Evolutionary conservation across 768 basidiomycete species (phyloP).

Genomic region (Lentinula raphanica): DNA sequence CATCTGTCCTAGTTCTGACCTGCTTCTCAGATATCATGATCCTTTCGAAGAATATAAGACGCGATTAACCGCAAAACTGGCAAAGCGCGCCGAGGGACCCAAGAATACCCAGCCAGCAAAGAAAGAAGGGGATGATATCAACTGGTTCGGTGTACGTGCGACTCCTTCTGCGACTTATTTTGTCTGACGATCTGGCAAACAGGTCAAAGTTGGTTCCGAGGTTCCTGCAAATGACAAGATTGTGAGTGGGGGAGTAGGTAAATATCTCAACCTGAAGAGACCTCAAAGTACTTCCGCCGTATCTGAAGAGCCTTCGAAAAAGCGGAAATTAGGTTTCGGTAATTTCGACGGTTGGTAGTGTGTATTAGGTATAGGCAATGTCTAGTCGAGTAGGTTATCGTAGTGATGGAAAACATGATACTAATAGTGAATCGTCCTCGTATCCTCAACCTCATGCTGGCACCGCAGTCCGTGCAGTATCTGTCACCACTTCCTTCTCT

Average conservation of each 20-base stretch:
- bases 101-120: slow-evolving; percentile 29
- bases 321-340: slow-evolving; percentile 85
- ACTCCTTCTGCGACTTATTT: not conserved
- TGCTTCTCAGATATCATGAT: slow-evolving; percentile 69
- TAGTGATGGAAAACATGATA: not conserved
- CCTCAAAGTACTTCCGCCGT: slow-evolving; percentile 22
- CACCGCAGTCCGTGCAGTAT: slow-evolving; percentile 26
- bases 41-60: slow-evolving; percentile 92
- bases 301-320: slow-evolving; percentile 48
- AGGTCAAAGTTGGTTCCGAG: slow-evolving; percentile 62
- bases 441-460: slow-evolving; percentile 20
- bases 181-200: not conserved
- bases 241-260: slow-evolving; percentile 62
- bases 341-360: slow-evolving; percentile 80
- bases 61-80: slow-evolving; percentile 74
- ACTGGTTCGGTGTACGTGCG: slow-evolving; percentile 67
- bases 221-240: slow-evolving; percentile 23
- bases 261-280: slow-evolving; percentile 63
- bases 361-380: not conserved
- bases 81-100: slow-evolving; percentile 40
- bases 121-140: slow-evolving; percentile 62
- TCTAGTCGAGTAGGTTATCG: not conserved
- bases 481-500: slow-evolving; percentile 4
- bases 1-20: slow-evolving; percentile 4
- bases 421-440: not conserved